Conservation (phyloP, 2,329 filamentous ascomycete species). For the Leptographium radiaticola region DNA sequence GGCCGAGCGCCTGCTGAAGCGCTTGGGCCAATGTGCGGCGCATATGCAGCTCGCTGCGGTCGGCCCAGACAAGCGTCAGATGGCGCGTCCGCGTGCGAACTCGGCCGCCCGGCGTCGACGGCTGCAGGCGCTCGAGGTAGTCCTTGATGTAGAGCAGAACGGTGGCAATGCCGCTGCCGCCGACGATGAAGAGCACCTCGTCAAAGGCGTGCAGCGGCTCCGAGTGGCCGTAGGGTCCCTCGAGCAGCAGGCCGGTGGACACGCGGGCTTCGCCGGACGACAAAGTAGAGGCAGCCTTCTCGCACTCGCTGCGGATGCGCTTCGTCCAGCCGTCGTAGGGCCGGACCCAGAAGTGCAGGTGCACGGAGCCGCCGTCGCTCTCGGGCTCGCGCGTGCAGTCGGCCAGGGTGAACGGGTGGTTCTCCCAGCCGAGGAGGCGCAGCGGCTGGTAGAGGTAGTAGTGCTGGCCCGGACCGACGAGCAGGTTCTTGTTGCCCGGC, state of each 20-base stretch:
- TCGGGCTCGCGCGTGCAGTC: neutral
- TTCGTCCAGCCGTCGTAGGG: slow-evolving; percentile 8
- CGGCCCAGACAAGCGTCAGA: slow-evolving; percentile 4
- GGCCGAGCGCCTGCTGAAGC: too few species aligned
- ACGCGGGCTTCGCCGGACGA: neutral
- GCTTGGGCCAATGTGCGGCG: neutral
- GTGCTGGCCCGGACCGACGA: slow-evolving; percentile 24
- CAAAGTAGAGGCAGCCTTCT: too few species aligned
- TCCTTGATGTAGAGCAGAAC: slow-evolving; percentile 4
- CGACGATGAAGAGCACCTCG: slow-evolving; percentile 3
- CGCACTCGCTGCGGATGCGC: neutral
- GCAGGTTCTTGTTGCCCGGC: neutral
- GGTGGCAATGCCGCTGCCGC: slow-evolving; percentile 5
- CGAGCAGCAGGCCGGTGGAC: neutral
- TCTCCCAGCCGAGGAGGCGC: slow-evolving; percentile 29
- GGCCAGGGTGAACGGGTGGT: slow-evolving; percentile 35
- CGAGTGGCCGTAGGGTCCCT: slow-evolving; percentile 6
- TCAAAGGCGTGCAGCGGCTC: slow-evolving; percentile 2
- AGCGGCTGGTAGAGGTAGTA: slow-evolving; percentile 31
- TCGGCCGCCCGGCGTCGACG: neutral
- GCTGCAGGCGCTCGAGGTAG: neutral
- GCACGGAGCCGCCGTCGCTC: neutral
- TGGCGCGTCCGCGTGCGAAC: neutral
- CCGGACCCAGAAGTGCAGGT: slow-evolving; percentile 3
- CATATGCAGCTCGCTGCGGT: slow-evolving; percentile 2